phyloP scores from a whole-genome alignment of 2,329 filamentous ascomycete genomes.

The Colletotrichum sp. region DNA sequence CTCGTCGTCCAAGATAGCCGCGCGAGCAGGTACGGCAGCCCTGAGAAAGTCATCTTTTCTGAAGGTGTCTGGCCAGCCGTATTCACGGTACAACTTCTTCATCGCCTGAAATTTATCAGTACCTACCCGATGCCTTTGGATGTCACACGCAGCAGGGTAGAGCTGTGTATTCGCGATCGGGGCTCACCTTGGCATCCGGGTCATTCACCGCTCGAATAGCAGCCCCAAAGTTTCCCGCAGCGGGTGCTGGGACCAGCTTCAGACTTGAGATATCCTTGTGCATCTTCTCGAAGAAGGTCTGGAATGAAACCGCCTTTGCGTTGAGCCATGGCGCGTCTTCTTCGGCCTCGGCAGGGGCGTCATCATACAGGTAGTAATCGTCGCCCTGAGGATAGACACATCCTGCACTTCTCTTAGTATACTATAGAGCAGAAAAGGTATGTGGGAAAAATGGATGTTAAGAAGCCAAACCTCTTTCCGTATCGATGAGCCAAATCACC shows the following conservation, averaged over 20 bases:
- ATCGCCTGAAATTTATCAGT: background rate
- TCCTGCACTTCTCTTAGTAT: background rate
- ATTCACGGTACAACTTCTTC: background rate
- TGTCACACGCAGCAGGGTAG: background rate
- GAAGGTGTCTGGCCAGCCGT: background rate
- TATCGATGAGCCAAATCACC: slow-evolving; percentile 1
- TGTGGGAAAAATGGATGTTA: too few relatives aligned
- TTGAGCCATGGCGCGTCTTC: background rate
- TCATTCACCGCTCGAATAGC: background rate
- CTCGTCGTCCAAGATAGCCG: background rate
- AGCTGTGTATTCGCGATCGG: background rate
- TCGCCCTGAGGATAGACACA: slow-evolving; percentile 1
- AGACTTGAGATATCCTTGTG: background rate
- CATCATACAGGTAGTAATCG: background rate
- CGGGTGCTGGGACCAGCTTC: background rate
- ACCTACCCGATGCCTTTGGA: background rate
- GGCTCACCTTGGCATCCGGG: slow-evolving; percentile 1
- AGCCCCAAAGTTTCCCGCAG: background rate
- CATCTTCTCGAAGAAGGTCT: background rate
- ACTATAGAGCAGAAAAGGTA: background rate
- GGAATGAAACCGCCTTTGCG: background rate
- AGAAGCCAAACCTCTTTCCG: background rate
- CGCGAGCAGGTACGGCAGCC: background rate
- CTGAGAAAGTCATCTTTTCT: background rate
- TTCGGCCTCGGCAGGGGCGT: background rate